These are phyloP conservation scores for Aspergillus sp. DNA, from an alignment of 2,329 filamentous ascomycete species.

Conservation along the genomic window DNA sequence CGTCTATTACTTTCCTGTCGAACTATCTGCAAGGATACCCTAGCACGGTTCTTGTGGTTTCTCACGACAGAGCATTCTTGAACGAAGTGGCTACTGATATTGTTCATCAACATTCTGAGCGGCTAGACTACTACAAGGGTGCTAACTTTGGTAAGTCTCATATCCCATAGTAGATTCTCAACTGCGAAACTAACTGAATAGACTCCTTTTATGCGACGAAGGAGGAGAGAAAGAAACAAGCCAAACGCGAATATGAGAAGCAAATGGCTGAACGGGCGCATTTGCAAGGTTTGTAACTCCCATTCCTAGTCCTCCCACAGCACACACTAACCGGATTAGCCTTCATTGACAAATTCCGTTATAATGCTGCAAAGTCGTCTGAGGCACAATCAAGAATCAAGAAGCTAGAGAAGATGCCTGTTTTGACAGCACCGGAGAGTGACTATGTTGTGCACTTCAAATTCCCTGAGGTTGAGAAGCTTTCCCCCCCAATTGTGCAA, in stretches of 20 bases:
- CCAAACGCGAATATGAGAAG: conserved; percentile 96
- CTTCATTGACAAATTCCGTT: conserved; percentile 99
- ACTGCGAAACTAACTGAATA: conserved; percentile 24
- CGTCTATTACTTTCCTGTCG: conserved; percentile 97
- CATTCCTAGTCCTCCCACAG: not conserved
- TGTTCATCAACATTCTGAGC: conserved; percentile 95
- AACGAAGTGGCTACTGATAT: conserved; percentile 99
- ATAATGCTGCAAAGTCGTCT: conserved; percentile 97
- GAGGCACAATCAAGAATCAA: conserved; percentile 99
- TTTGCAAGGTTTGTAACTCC: conserved; percentile 61
- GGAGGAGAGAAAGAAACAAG: conserved; percentile 94
- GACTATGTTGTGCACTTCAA: conserved; percentile 97
- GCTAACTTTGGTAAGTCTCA: conserved; percentile 71
- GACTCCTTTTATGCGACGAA: conserved; percentile 96
- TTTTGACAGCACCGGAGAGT: conserved; percentile 83
- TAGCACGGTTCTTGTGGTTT: conserved; percentile 92
- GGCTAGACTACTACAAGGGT: conserved; percentile 97
- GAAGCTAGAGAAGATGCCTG: conserved; percentile 95
- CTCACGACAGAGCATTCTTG: conserved; percentile 97
- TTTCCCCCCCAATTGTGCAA: conserved; percentile 95
- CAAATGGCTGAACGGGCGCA: conserved; percentile 94
- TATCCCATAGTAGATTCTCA: not conserved
- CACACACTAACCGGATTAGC: conserved; percentile 43
- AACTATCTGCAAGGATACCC: conserved; percentile 94
- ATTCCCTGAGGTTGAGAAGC: conserved; percentile 96